These are phyloP conservation scores for Brassica nigra DNA, from an alignment of 345 rosid genomes.

Conservation along the genomic window DNA sequence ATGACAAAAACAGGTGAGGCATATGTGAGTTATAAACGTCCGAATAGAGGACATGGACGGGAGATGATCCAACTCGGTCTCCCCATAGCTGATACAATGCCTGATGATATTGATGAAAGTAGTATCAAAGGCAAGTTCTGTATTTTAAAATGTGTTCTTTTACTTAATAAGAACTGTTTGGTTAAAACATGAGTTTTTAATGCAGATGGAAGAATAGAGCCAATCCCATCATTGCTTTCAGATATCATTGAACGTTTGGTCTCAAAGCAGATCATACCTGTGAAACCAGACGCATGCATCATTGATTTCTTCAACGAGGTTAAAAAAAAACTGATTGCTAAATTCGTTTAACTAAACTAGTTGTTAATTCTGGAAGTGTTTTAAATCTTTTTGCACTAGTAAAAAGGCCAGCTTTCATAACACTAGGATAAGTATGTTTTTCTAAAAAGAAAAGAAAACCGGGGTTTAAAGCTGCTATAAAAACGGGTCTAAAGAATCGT, in stretches of 20 bases:
- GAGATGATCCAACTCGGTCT: slow-evolving; percentile 93
- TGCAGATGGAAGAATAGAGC: slow-evolving; percentile 66
- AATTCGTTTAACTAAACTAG: not conserved
- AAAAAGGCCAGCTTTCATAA: too few relatives aligned
- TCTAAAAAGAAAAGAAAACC: too few relatives aligned
- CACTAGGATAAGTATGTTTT: too few relatives aligned
- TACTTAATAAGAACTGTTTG: not conserved
- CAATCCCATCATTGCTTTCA: slow-evolving; percentile 74
- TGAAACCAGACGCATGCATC: slow-evolving; percentile 83
- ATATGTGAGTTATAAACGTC: slow-evolving; percentile 69
- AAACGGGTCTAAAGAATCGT: too few relatives aligned
- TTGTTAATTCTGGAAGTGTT: too few relatives aligned
- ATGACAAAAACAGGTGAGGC: slow-evolving; percentile 65
- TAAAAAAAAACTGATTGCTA: too few relatives aligned
- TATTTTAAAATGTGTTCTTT: not conserved
- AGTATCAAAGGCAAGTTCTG: slow-evolving; percentile 61
- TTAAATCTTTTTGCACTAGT: too few relatives aligned
- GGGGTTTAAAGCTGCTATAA: too few relatives aligned
- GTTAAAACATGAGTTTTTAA: not conserved
- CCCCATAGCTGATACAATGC: slow-evolving; percentile 75
- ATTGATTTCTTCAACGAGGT: slow-evolving; percentile 90
- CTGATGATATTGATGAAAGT: slow-evolving; percentile 45
- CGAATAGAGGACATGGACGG: slow-evolving; percentile 88
- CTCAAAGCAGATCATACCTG: slow-evolving; percentile 55
- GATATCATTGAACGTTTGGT: slow-evolving; percentile 71